Percentiles rank a stretch among this genome's conserved stretches.
Evolutionary conservation across 2,329 filamentous ascomycete genomes (phyloP).

Genomic region (Tricladium varicosporioides): DNA sequence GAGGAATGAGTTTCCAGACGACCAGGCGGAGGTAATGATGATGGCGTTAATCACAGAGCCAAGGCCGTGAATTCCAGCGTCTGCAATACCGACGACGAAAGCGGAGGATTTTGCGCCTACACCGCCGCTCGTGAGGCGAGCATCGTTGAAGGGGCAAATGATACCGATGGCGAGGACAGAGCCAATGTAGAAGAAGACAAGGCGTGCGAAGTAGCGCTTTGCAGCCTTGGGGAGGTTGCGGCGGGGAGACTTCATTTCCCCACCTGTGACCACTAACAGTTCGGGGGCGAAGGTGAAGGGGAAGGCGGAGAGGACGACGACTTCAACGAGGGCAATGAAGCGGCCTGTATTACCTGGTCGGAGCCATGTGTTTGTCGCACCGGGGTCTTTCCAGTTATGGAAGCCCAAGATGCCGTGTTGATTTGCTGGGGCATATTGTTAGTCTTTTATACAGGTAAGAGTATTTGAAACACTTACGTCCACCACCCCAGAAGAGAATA

Average conservation of each 20-base stretch:
- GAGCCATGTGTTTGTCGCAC: constrained; percentile 42
- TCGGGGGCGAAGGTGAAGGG: constrained; percentile 50
- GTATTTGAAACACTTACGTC: constrained; percentile 23
- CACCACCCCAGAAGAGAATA: constrained; percentile 37
- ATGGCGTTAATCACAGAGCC: constrained; percentile 54
- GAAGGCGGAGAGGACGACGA: constrained; percentile 46
- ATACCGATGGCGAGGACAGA: constrained; percentile 59
- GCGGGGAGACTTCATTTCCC: constrained; percentile 57
- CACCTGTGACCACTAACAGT: constrained; percentile 53
- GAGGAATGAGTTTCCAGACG: constrained; percentile 53
- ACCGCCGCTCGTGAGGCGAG: constrained; percentile 46
- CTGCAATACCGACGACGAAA: constrained; percentile 48
- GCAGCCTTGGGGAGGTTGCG: constrained; percentile 58
- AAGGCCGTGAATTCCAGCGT: constrained; percentile 47
- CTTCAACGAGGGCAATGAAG: constrained; percentile 51
- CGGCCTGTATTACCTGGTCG: constrained; percentile 43
- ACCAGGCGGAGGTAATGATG: constrained; percentile 54
- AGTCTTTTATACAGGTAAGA: neutral
- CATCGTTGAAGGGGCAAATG: constrained; percentile 53
- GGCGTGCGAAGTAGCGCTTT: constrained; percentile 58
- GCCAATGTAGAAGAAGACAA: constrained; percentile 61
- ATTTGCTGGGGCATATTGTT: constrained; percentile 12
- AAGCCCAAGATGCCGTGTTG: constrained; percentile 39
- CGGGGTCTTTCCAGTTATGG: constrained; percentile 48
- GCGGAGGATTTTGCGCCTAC: constrained; percentile 47